These are phyloP conservation scores for Vishniacozyma victoriae DNA, from an alignment of 768 basidiomycete genomes.

Conservation along the genomic window DNA sequence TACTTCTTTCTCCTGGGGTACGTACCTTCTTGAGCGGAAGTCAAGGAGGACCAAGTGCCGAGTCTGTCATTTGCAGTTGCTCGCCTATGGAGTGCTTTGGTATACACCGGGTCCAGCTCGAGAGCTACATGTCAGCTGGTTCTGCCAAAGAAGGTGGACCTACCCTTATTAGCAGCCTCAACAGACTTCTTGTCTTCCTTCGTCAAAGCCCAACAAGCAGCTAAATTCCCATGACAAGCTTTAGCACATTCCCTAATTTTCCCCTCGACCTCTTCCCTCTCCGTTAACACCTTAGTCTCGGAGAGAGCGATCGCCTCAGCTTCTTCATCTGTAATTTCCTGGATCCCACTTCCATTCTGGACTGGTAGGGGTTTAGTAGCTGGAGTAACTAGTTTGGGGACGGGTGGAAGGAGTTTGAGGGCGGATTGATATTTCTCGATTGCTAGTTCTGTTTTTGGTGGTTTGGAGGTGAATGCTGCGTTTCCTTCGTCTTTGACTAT, in stretches of 20 bases:
- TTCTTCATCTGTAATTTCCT: conserved; percentile 44
- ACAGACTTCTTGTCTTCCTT: conserved; percentile 73
- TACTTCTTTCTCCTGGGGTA: no score
- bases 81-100: conserved; percentile 84
- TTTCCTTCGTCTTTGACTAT: conserved; percentile 72
- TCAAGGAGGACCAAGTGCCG: conserved; percentile 74
- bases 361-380: conserved; percentile 1
- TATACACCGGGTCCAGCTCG: conserved; percentile 73
- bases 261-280: conserved; percentile 48
- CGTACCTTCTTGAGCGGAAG: conserved; percentile 75
- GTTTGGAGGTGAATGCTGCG: conserved; percentile 56
- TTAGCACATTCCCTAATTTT: conserved; percentile 61
- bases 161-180: conserved; percentile 71
- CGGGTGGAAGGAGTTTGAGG: conserved; percentile 58
- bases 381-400: conserved; percentile 7
- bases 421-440: conserved; percentile 64
- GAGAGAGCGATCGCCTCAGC: conserved; percentile 24
- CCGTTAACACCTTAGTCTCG: conserved; percentile 11
- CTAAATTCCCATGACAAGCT: conserved; percentile 78
- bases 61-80: conserved; percentile 76
- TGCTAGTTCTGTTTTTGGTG: conserved; percentile 63
- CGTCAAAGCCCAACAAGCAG: conserved; percentile 63
- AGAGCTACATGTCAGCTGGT: conserved; percentile 56
- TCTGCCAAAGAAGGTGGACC: conserved; percentile 17
- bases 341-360: conserved; percentile 23